These are phyloP conservation scores for Lophiotrema nucula DNA, from an alignment of 495 filamentous ascomycete genomes.

Conservation along the genomic window DNA sequence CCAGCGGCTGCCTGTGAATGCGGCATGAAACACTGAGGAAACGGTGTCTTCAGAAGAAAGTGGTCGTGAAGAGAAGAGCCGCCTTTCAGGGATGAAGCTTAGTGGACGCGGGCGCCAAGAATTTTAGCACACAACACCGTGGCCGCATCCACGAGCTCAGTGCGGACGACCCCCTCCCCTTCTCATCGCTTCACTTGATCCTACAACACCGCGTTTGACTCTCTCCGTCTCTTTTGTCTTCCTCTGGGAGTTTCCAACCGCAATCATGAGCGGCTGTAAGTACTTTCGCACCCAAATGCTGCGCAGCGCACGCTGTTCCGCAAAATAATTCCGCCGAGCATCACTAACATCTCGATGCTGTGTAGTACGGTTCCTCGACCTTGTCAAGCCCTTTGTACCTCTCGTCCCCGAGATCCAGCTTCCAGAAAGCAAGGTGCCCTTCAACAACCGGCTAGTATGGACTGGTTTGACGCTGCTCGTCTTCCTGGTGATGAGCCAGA, in stretches of 20 bases:
- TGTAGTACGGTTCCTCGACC: conserved; percentile 96
- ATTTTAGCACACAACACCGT: not conserved
- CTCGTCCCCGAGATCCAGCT: conserved; percentile 98
- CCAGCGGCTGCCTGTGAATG: too few relatives aligned
- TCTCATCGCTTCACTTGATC: not conserved
- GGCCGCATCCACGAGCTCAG: conserved; percentile 14
- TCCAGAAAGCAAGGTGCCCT: conserved; percentile 93
- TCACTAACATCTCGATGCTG: conserved; percentile 31
- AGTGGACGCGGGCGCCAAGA: not conserved
- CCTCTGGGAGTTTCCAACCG: conserved; percentile 30
- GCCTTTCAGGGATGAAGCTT: conserved; percentile 17
- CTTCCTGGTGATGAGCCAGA: conserved; percentile 99
- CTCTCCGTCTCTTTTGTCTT: conserved; percentile 26
- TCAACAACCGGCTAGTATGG: conserved; percentile 99
- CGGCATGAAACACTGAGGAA: too few relatives aligned
- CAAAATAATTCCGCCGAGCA: conserved; percentile 4
- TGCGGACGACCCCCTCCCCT: conserved; percentile 10
- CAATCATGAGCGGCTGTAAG: conserved; percentile 61
- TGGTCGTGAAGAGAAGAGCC: not conserved
- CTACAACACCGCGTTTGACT: conserved; percentile 10
- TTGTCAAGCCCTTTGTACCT: conserved; percentile 98
- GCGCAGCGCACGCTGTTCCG: not conserved
- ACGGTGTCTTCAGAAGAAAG: too few relatives aligned
- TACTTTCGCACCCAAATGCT: conserved; percentile 31
- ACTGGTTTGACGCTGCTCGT: conserved; percentile 94